phyloP scores from a whole-genome alignment of 352 stramenopile species.

The Phytophthora uliginosa region DNA sequence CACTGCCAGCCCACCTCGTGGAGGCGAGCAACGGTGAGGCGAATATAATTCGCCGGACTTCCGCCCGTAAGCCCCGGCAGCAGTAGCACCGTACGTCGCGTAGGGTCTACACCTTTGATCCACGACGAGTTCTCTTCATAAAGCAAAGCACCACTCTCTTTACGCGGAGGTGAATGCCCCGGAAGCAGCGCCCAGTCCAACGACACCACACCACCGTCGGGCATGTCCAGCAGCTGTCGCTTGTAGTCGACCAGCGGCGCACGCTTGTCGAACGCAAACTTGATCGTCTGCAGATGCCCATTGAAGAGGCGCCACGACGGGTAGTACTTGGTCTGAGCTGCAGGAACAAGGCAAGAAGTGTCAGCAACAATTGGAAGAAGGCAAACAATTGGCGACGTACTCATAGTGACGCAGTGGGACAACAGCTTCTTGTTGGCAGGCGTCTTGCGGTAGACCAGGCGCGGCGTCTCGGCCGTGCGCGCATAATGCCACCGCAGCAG shows the following conservation, averaged over 20 bases:
- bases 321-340: slow-evolving; percentile 64
- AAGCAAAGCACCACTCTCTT: slow-evolving; percentile 10
- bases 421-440: slow-evolving; percentile 48
- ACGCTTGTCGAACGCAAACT: slow-evolving; percentile 38
- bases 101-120: slow-evolving; percentile 40
- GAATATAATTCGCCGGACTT: slow-evolving; percentile 75
- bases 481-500: slow-evolving; percentile 41
- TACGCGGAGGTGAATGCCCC: slow-evolving; percentile 18
- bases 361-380: background rate
- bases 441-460: slow-evolving; percentile 53
- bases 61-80: slow-evolving; percentile 67
- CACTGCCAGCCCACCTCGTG: slow-evolving; percentile 61
- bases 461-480: slow-evolving; percentile 42
- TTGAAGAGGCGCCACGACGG: slow-evolving; percentile 62
- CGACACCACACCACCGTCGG: slow-evolving; percentile 70
- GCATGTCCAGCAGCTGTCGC: slow-evolving; percentile 67
- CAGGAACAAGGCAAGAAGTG: background rate
- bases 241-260: slow-evolving; percentile 54
- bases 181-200: slow-evolving; percentile 66
- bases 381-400: slow-evolving; percentile 34
- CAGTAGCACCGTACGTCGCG: slow-evolving; percentile 53
- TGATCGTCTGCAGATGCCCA: slow-evolving; percentile 67
- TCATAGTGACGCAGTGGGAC: slow-evolving; percentile 50
- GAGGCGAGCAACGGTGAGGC: slow-evolving; percentile 52
- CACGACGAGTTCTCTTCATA: slow-evolving; percentile 12